Conservation (phyloP, 768 basidiomycete species). For the Serendipita sp. region DNA sequence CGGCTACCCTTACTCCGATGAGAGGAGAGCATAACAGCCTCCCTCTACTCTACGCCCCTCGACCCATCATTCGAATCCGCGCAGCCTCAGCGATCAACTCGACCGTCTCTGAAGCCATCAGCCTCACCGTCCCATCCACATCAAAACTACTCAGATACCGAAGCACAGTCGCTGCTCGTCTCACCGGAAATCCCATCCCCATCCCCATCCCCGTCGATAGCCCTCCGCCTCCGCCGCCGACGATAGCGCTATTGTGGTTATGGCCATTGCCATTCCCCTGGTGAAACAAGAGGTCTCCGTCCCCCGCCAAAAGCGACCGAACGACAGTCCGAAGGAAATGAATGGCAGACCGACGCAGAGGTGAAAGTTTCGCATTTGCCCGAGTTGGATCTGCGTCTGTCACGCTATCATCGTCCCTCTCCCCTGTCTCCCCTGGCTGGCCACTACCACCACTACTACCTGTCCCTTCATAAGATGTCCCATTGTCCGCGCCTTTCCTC, state of each 20-base stretch:
- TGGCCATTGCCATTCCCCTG: too few species aligned
- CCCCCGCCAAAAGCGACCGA: too few species aligned
- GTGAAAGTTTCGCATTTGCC: conserved; percentile 48
- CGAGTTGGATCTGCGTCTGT: conserved; percentile 47
- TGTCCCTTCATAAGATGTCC: background rate
- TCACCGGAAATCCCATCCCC: background rate
- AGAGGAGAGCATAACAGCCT: too few species aligned
- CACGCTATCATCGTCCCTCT: conserved; percentile 5
- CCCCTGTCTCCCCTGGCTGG: background rate
- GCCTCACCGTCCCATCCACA: conserved; percentile 49
- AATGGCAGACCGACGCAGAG: conserved; percentile 73
- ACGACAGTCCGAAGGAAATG: conserved; percentile 43
- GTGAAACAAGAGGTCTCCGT: too few species aligned
- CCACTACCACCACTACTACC: background rate
- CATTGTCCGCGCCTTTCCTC: background rate
- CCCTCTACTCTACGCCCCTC: too few species aligned
- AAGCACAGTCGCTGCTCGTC: conserved; percentile 22
- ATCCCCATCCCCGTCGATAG: background rate
- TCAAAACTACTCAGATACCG: conserved; percentile 58
- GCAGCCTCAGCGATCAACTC: conserved; percentile 22
- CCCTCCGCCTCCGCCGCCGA: background rate
- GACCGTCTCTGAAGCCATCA: conserved; percentile 58
- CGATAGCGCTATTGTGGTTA: too few species aligned
- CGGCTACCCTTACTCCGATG: too few species aligned
- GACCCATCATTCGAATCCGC: background rate